Evolutionary conservation across 2,329 filamentous ascomycete species (phyloP).

Genomic region (Pyrenochaeta sp.): DNA sequence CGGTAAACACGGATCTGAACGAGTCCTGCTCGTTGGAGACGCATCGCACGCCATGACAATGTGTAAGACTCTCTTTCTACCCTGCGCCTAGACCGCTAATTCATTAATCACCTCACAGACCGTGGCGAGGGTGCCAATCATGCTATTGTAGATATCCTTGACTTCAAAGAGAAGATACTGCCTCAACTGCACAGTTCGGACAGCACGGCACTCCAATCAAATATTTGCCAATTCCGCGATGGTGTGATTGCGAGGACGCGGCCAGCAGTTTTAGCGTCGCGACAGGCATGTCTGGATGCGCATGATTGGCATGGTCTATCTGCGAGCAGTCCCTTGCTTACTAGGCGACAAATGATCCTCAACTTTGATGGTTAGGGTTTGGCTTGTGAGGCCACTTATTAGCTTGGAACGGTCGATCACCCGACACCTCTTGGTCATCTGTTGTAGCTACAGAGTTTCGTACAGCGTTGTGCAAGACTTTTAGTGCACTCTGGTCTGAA

Average conservation of each 20-base stretch:
- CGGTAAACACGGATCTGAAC: neutral
- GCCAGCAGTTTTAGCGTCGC: conserved; percentile 5
- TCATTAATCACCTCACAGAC: neutral
- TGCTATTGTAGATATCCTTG: conserved; percentile 2
- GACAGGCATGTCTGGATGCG: conserved; percentile 5
- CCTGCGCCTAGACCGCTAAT: no score
- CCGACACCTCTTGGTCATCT: no score
- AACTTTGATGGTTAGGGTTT: neutral
- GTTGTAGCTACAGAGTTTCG: no score
- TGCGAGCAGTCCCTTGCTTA: conserved; percentile 1
- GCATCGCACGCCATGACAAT: conserved; percentile 6
- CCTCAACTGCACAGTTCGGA: neutral
- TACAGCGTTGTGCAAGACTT: no score
- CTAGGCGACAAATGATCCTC: conserved; percentile 1
- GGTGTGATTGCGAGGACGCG: neutral
- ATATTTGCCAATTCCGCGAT: neutral
- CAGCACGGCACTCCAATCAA: neutral
- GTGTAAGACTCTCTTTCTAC: neutral
- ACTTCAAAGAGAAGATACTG: neutral
- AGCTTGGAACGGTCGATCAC: no score
- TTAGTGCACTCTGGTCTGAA: no score
- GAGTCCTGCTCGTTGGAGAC: conserved; percentile 1
- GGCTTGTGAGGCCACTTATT: neutral
- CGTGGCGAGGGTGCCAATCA: conserved; percentile 8
- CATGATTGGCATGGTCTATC: conserved; percentile 1